Conservation (phyloP, 306 rosid species). For the Cucurbita argyrosperma region DNA sequence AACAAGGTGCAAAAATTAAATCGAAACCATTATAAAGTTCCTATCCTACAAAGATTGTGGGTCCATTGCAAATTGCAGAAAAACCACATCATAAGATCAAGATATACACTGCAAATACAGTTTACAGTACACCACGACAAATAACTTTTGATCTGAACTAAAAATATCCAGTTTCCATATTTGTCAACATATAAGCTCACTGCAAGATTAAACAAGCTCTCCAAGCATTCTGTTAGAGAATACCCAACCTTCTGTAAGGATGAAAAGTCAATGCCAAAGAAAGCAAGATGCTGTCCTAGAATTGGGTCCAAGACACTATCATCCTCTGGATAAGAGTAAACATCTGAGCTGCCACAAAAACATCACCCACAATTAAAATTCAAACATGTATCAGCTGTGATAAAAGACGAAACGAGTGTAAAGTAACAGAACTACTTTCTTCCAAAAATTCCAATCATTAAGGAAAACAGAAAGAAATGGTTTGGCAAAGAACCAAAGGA, state of each 20-base stretch:
- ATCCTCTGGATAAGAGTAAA: conserved; percentile 91
- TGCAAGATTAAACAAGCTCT: background rate
- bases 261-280: conserved; percentile 91
- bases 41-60: background rate
- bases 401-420: background rate
- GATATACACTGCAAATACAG: background rate
- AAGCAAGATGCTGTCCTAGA: conserved; percentile 77
- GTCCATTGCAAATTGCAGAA: background rate
- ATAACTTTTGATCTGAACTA: background rate
- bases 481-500: background rate
- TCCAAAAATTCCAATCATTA: background rate
- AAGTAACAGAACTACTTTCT: background rate
- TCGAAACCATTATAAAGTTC: background rate
- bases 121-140: background rate
- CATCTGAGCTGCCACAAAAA: conserved; percentile 93
- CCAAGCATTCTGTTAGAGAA: background rate
- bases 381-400: background rate
- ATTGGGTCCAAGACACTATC: conserved; percentile 79
- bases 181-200: background rate
- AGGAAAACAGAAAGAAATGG: background rate
- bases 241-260: conserved; percentile 71
- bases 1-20: background rate
- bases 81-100: background rate
- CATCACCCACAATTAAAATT: conserved; percentile 36
- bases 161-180: background rate